These are phyloP conservation scores for Daedalea quercina DNA, from an alignment of 768 basidiomycete genomes.

Conservation along the genomic window DNA sequence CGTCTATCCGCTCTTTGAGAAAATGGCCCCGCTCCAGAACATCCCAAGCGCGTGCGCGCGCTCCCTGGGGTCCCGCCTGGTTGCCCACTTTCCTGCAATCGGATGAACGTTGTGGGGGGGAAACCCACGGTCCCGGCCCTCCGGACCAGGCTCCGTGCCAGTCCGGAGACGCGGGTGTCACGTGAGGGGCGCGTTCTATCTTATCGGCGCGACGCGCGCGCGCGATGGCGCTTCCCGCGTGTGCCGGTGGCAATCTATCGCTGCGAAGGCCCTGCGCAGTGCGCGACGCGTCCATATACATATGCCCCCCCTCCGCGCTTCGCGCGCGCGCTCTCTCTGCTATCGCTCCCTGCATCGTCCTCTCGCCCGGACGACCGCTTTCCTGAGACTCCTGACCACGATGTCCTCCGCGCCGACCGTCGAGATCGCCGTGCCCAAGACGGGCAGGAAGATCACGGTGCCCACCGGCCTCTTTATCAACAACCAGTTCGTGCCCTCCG, in stretches of 20 bases:
- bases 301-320: background rate
- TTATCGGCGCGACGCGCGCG: background rate
- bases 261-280: no score
- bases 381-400: background rate
- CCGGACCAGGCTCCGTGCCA: background rate
- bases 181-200: background rate
- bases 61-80: no score
- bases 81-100: no score
- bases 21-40: no score
- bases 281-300: background rate
- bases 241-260: no score
- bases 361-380: conserved; percentile 2
- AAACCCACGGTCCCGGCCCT: no score
- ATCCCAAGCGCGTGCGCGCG: no score
- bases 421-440: conserved; percentile 20
- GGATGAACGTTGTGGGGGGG: no score
- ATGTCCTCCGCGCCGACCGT: conserved; percentile 17
- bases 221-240: background rate
- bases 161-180: background rate
- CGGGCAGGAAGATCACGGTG: conserved; percentile 40
- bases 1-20: no score
- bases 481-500: conserved; percentile 79
- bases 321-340: background rate
- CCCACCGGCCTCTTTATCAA: conserved; percentile 89
- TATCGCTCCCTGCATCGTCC: conserved; percentile 1